Evolutionary conservation across 148 eudicot genomes (phyloP).

Genomic region (Chenopodium berlandieri): DNA sequence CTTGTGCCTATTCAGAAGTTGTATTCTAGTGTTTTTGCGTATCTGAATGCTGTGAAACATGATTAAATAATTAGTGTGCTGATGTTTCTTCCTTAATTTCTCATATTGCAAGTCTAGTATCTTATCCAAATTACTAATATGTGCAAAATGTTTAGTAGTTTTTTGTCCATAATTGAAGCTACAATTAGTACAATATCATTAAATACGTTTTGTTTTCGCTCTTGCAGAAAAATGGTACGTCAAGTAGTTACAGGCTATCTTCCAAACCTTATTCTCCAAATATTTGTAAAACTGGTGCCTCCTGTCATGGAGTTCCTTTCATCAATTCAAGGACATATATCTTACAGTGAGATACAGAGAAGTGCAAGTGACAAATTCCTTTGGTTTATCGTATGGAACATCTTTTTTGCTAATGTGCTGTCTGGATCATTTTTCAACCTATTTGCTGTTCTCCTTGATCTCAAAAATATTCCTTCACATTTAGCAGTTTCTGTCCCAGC

Average conservation of each 20-base stretch:
- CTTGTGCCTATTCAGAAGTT: not conserved
- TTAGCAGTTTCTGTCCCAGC: slow-evolving; percentile 75
- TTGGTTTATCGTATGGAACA: slow-evolving; percentile 71
- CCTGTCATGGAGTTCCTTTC: slow-evolving; percentile 73
- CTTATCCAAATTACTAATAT: not conserved
- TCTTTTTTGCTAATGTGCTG: slow-evolving; percentile 72
- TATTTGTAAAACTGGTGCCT: slow-evolving; percentile 61
- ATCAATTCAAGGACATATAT: slow-evolving; percentile 66
- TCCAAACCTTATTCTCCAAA: slow-evolving; percentile 67
- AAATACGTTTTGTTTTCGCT: slow-evolving; percentile 3
- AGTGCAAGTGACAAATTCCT: slow-evolving; percentile 78
- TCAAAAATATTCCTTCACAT: slow-evolving; percentile 50
- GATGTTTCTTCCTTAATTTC: not conserved
- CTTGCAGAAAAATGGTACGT: slow-evolving; percentile 52
- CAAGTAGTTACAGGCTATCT: slow-evolving; percentile 76
- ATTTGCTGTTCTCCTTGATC: slow-evolving; percentile 51
- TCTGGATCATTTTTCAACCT: slow-evolving; percentile 66
- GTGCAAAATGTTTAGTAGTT: not conserved
- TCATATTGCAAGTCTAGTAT: not conserved
- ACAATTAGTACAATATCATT: not conserved
- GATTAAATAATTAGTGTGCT: no score
- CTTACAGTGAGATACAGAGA: slow-evolving; percentile 63
- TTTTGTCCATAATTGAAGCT: no score
- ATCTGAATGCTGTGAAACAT: not conserved
- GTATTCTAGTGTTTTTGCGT: not conserved